A percentile compares a stretch with the other conserved stretches of the same genome.
Evolutionary conservation across 177 flowering plant genomes (phyloP).

Genomic region (Vitis hybrid): DNA sequence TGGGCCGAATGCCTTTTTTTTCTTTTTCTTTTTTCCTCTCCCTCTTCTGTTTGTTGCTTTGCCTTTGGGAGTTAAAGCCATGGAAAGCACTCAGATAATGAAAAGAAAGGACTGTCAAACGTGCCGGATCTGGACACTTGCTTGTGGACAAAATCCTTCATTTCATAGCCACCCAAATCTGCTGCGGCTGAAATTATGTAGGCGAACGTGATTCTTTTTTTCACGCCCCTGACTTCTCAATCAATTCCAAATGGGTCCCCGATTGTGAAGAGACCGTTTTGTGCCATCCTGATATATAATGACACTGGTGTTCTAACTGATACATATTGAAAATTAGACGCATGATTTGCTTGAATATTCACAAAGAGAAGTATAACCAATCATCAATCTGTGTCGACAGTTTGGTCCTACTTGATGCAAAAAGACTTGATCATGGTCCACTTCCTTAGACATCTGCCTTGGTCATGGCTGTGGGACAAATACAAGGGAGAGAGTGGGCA

Average conservation of each 20-base stretch:
- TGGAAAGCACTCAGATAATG: slow-evolving; percentile 17
- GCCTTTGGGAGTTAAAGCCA: neutral
- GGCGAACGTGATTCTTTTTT: slow-evolving; percentile 3
- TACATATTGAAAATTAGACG: too few species aligned
- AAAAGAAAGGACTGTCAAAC: slow-evolving; percentile 19
- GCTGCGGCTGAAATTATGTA: slow-evolving; percentile 14
- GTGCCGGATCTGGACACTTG: slow-evolving; percentile 26
- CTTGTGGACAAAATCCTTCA: slow-evolving; percentile 36
- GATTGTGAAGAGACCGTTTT: neutral
- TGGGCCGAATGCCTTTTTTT: slow-evolving; percentile 21
- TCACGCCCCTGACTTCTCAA: neutral
- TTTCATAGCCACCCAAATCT: slow-evolving; percentile 27
- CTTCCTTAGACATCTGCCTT: too few species aligned
- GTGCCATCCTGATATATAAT: neutral
- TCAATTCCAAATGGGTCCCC: neutral
- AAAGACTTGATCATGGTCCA: too few species aligned
- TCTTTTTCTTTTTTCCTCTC: slow-evolving; percentile 27
- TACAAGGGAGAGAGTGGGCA: slow-evolving; percentile 2
- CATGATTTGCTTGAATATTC: too few species aligned
- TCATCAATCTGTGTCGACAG: too few species aligned
- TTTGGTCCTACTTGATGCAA: too few species aligned
- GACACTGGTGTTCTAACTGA: neutral
- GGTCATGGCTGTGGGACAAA: too few species aligned
- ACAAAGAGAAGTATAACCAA: too few species aligned
- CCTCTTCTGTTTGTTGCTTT: neutral